Conservation (phyloP, 495 filamentous ascomycete genomes). For the Collariella sp. region DNA sequence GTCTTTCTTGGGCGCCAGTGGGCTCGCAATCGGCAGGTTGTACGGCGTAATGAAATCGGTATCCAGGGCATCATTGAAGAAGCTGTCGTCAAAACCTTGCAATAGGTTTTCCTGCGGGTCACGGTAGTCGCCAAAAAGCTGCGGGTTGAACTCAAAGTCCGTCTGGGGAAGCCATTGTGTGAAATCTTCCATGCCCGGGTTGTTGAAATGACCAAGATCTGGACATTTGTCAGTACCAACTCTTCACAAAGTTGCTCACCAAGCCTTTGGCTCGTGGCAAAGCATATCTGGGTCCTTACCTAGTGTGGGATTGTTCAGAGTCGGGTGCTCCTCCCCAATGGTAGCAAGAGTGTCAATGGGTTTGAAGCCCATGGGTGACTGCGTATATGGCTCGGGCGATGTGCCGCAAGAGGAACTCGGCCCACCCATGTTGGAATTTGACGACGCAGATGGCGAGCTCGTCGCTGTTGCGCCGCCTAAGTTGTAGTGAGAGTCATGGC, state of each 20-base stretch:
- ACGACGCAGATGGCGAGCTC: conserved; percentile 58
- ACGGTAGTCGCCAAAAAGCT: conserved; percentile 87
- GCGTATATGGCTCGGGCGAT: conserved; percentile 47
- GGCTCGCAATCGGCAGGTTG: conserved; percentile 50
- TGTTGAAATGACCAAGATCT: conserved; percentile 31
- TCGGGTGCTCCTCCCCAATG: conserved; percentile 46
- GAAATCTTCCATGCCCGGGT: conserved; percentile 36
- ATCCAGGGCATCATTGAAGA: conserved; percentile 66
- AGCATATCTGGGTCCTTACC: conserved; percentile 12
- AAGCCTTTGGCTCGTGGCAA: no score
- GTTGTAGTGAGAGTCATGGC: conserved; percentile 48
- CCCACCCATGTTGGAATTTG: conserved; percentile 43
- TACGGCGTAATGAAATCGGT: conserved; percentile 68
- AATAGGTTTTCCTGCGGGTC: conserved; percentile 71
- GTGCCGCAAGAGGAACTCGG: conserved; percentile 71
- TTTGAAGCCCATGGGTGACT: conserved; percentile 50
- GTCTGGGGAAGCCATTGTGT: conserved; percentile 74
- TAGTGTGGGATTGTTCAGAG: conserved; percentile 20
- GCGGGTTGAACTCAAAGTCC: conserved; percentile 80
- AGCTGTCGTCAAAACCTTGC: conserved; percentile 22
- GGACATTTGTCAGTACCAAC: conserved; percentile 4
- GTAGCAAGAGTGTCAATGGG: conserved; percentile 49
- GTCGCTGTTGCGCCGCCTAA: conserved; percentile 30
- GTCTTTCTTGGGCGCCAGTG: conserved; percentile 50
- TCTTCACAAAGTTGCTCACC: background rate